Percentiles rank a stretch among this genome's conserved stretches.
These are phyloP conservation scores for Naematelia encephala DNA, from an alignment of 768 basidiomycete species.

Conservation along the genomic window DNA sequence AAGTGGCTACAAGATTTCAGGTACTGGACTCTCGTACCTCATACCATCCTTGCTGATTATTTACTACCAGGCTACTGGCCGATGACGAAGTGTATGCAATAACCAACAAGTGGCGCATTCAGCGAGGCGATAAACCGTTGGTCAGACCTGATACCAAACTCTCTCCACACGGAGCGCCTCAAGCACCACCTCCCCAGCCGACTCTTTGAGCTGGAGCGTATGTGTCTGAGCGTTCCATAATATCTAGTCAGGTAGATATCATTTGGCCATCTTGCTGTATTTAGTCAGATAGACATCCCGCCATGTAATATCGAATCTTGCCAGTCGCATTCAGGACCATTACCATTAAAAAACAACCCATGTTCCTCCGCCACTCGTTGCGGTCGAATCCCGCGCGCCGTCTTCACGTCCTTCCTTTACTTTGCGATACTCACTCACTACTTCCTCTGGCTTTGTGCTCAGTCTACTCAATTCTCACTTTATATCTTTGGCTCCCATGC, in stretches of 20 bases:
- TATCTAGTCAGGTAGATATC: too few species aligned
- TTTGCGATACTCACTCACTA: background rate
- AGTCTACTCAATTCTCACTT: too few species aligned
- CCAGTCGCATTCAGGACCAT: too few species aligned
- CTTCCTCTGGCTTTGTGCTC: too few species aligned
- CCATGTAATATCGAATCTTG: too few species aligned
- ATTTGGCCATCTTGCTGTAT: too few species aligned
- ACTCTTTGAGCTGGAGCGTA: background rate
- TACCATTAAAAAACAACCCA: too few species aligned
- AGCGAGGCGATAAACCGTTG: conserved; percentile 64
- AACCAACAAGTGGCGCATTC: conserved; percentile 82
- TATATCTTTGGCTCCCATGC: background rate
- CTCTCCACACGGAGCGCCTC: background rate
- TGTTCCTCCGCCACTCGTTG: too few species aligned
- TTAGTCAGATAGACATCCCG: too few species aligned
- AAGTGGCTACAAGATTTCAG: conserved; percentile 77
- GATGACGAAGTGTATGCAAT: conserved; percentile 68
- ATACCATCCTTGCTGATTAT: background rate
- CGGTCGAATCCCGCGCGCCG: too few species aligned
- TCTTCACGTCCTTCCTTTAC: background rate
- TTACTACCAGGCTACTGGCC: conserved; percentile 64
- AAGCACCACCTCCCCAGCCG: background rate
- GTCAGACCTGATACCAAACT: background rate
- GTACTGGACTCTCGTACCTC: conserved; percentile 54
- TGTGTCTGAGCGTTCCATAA: background rate